phyloP scores from a whole-genome alignment of 2,329 filamentous ascomycete species.

The Colletotrichum coccodes region DNA sequence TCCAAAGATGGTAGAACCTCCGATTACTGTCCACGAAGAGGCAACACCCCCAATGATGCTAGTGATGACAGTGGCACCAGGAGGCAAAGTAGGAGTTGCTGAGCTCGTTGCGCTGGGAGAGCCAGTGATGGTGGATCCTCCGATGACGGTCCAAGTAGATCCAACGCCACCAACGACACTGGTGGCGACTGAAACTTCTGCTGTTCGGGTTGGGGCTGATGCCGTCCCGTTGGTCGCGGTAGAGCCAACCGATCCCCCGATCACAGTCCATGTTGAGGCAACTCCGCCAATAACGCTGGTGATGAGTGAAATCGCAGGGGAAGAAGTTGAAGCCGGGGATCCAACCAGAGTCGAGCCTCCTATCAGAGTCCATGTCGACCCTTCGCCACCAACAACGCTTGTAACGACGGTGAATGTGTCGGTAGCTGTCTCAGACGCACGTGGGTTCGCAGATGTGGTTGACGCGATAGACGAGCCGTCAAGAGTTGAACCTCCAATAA shows the following conservation, averaged over 20 bases:
- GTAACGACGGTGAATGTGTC: neutral
- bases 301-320: neutral
- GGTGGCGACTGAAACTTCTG: neutral
- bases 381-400: neutral
- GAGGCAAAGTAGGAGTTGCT: neutral
- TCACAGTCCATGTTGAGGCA: neutral
- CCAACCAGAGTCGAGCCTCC: neutral
- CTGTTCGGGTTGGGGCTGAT: neutral
- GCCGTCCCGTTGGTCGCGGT: too few relatives aligned
- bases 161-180: neutral
- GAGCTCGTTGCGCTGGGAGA: neutral
- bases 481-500: neutral
- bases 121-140: neutral
- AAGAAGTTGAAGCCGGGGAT: neutral
- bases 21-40: constrained; percentile 3
- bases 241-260: neutral
- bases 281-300: neutral
- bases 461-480: neutral
- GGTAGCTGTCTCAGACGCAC: neutral
- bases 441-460: neutral
- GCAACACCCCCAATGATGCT: neutral
- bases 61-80: neutral
- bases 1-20: neutral
- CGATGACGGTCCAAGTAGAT: neutral
- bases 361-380: neutral